These are phyloP conservation scores for Pichia cactophila DNA, from an alignment of 1,139 yeast genomes.

Conservation along the genomic window DNA sequence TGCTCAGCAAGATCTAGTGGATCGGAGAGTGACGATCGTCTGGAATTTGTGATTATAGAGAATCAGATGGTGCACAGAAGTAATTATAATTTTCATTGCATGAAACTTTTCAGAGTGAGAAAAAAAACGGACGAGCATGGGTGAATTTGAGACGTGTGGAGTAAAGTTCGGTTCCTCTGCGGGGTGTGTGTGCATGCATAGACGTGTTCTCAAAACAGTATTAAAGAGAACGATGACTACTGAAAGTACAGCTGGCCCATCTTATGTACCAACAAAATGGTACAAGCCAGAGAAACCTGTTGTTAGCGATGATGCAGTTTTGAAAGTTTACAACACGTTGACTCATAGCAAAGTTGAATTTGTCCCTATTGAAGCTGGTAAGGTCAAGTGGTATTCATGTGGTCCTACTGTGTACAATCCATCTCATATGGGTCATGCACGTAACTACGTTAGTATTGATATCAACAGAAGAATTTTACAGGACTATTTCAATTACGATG, in stretches of 20 bases:
- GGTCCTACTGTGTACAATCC: slow-evolving; percentile 99
- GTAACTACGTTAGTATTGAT: slow-evolving; percentile 92
- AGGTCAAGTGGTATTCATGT: slow-evolving; percentile 92
- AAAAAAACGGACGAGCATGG: background rate
- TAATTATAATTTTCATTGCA: no score
- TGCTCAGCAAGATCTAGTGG: no score
- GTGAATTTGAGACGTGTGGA: background rate
- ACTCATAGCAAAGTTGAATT: slow-evolving; percentile 78
- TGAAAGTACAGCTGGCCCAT: background rate
- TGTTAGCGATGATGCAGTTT: slow-evolving; percentile 15
- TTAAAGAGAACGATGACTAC: background rate
- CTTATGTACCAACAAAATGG: slow-evolving; percentile 21
- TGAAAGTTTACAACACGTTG: slow-evolving; percentile 66
- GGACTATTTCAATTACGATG: slow-evolving; percentile 85
- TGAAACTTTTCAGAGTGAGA: no score
- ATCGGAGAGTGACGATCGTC: background rate
- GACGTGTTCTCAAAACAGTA: background rate
- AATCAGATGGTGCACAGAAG: background rate
- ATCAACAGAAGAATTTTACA: slow-evolving; percentile 81
- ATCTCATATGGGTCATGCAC: slow-evolving; percentile 98
- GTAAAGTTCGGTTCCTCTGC: background rate
- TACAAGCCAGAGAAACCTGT: slow-evolving; percentile 19
- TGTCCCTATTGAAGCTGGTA: slow-evolving; percentile 51
- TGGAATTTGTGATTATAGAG: background rate
- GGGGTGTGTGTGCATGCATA: background rate